Evolutionary conservation across 257 asterid genomes (phyloP), one percentile per base, ranked within the genome.

Genomic region (Solanum verrucosum): DNA sequence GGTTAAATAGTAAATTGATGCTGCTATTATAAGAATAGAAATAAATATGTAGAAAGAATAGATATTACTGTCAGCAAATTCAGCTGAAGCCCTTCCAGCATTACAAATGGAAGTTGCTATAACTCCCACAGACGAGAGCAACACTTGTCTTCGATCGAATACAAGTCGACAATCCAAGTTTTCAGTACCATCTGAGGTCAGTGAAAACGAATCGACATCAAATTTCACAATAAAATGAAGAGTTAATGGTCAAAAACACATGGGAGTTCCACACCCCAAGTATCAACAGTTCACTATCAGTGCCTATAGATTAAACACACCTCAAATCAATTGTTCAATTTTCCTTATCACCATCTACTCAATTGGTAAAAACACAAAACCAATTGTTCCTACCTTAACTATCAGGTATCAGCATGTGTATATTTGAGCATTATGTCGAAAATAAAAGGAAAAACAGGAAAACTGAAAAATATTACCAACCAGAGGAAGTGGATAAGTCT

Each of bases 61-160:
- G 91, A 87, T 56, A 90, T 93, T 95, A 96, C 98, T 96, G 91
- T 96, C 98, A 83, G 98, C 95, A 38, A 70, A 96, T 92, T 95
- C 93, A 89, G 96, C 90, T 85, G 96, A 89, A 85, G 99, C 96
- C 86, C 77, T 65, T 59, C 38, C 91, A 90, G 85, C 84, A 87
- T 52, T 79, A 49, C 87, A 86, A 88, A 88, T 82, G 67, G 88
- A 77, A 52, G 91, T 91, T 0, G 93, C 88, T 90, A 94, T 88
- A 78, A 94, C 87, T 85, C 95, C 98, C 42, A 93, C 87, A 8
- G 94, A 91, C 63, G 98, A 94, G 67, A 91, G 84, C 84, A 93
- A n/a, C 68, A 93, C 87, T 88, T 85, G 89, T 87, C 99, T 94
- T 87, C 99, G 93, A 90, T 91, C 94, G 90, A 93, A 81, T 46